Conservation (phyloP, 345 rosid genomes). For the Eucalyptus curtisii region DNA sequence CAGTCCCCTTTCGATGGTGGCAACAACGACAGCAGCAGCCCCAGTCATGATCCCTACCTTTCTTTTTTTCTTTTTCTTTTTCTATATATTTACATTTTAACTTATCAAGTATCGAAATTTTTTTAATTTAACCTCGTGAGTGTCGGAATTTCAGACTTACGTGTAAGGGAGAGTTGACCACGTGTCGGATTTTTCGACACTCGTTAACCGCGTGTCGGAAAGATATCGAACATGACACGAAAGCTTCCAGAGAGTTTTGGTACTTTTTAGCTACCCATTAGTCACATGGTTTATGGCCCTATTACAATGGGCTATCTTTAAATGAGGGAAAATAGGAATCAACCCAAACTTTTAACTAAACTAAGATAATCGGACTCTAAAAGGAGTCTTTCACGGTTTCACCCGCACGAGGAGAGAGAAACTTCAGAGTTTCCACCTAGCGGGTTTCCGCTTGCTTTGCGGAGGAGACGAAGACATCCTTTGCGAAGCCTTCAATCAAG, state of each 20-base stretch:
- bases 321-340: background rate
- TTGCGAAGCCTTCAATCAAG: background rate
- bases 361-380: background rate
- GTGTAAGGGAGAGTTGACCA: accelerated
- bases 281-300: background rate
- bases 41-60: too few relatives aligned
- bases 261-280: too few relatives aligned
- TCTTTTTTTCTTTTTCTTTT: accelerated
- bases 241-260: accelerated
- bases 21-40: accelerated
- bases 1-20: accelerated
- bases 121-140: accelerated
- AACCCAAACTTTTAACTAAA: background rate
- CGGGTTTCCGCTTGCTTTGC: background rate
- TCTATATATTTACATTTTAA: too few relatives aligned
- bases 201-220: accelerated
- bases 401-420: background rate
- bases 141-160: accelerated
- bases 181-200: accelerated
- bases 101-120: too few relatives aligned
- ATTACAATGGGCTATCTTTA: background rate
- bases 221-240: accelerated
- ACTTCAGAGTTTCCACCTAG: background rate
- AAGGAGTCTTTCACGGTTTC: too few relatives aligned
- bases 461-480: background rate